Conservation (phyloP, 2,329 filamentous ascomycete species). For the Aureobasidium sp. region DNA sequence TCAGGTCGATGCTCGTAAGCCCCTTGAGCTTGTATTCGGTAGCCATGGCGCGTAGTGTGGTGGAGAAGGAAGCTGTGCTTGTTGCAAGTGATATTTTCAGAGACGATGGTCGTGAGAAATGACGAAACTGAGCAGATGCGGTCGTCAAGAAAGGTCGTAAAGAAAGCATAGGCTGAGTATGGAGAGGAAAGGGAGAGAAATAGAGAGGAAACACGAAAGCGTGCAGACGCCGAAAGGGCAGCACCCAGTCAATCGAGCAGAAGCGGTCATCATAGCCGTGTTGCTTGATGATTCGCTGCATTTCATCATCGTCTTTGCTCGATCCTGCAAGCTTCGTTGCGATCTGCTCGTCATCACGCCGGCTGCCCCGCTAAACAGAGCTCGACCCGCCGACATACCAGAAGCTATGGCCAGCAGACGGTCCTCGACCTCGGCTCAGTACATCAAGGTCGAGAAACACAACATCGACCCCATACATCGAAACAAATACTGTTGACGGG, state of each 20-base stretch:
- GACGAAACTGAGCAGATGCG: conserved; percentile 11
- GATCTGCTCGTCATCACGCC: conserved; percentile 7
- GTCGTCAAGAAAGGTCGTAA: conserved; percentile 14
- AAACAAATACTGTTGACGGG: neutral
- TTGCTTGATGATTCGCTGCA: conserved; percentile 8
- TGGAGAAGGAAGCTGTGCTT: conserved; percentile 19
- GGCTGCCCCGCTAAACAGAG: neutral
- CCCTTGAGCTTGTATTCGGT: conserved; percentile 61
- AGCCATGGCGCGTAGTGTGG: conserved; percentile 33
- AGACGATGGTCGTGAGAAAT: neutral
- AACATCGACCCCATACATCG: neutral
- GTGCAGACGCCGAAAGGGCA: neutral
- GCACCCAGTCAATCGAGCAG: neutral
- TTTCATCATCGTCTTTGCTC: neutral
- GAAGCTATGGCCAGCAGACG: neutral
- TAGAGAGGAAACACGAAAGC: neutral
- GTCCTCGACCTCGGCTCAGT: neutral
- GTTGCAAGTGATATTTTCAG: neutral
- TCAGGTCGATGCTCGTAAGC: conserved; percentile 64
- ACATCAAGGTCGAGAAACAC: conserved; percentile 9
- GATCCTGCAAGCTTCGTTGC: neutral
- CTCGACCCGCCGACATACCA: neutral
- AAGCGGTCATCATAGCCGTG: neutral
- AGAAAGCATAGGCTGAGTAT: conserved; percentile 12
- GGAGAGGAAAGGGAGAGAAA: neutral